A percentile compares a stretch with the other conserved stretches of the same genome.
Conservation (phyloP, 2,329 filamentous ascomycete species). For the Colletotrichum cereale region DNA sequence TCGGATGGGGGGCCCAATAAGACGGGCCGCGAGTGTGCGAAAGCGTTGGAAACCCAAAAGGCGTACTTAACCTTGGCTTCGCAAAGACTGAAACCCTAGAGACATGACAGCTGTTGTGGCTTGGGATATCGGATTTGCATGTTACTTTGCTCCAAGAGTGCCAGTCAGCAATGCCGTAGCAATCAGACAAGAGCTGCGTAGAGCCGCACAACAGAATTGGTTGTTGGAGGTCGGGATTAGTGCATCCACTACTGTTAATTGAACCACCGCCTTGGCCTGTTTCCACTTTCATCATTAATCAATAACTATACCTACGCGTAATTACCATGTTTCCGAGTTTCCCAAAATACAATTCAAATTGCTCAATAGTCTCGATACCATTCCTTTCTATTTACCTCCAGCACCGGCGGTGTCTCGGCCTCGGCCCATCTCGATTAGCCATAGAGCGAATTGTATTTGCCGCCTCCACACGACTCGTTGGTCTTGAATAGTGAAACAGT, state of each 20-base stretch:
- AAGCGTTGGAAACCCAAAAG: background rate
- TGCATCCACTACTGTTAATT: too few relatives aligned
- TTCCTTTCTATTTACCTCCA: background rate
- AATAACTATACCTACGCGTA: background rate
- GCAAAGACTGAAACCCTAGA: background rate
- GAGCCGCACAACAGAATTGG: too few relatives aligned
- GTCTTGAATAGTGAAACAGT: background rate
- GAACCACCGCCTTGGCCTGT: too few relatives aligned
- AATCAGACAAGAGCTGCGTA: background rate
- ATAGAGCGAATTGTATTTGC: too few relatives aligned
- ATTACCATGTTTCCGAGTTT: background rate
- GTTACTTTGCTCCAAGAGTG: background rate
- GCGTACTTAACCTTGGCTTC: background rate
- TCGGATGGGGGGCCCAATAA: constrained; percentile 53
- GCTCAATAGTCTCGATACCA: background rate
- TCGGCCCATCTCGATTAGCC: background rate
- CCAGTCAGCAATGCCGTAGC: background rate
- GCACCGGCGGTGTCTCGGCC: background rate
- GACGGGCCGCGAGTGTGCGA: constrained; percentile 16
- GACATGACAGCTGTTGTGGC: background rate
- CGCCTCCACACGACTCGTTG: background rate
- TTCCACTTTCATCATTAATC: background rate
- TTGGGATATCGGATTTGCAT: background rate
- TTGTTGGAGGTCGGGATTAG: too few relatives aligned
- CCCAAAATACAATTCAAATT: background rate